Evolutionary conservation across 2,329 filamentous ascomycete species (phyloP), one percentile per base, ranked within the genome.

Genomic region (Penicillium sp.): DNA sequence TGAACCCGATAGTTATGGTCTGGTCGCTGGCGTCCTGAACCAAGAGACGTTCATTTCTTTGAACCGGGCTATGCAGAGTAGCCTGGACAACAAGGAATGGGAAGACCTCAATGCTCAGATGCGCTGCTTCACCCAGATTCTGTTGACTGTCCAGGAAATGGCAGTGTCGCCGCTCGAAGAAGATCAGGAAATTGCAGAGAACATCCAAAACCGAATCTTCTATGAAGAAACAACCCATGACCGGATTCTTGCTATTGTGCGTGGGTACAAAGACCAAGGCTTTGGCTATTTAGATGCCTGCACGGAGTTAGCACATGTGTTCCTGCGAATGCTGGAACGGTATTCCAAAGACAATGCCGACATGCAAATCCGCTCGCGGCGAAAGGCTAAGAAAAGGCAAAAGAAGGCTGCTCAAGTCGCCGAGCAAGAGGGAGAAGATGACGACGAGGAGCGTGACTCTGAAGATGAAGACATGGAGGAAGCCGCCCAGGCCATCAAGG

Each of bases 131-230:
- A 97, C 92, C 0, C 92, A 97, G 70, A 94, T 97, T 63, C 80
- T 96, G 21, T 82, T 96, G 27, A 96, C 92, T 0, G 89, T 97
- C 2, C 92, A 96, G 68, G 91, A 95, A 60, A 97, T 99, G 92
- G 81, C 87, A 1, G 86, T 89, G 46, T 94, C 91, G 1, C 82
- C 84, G 0, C 83, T 90, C 31, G 92, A 97, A 61, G 92, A 97
- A n/a, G 91, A 99, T 64, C 89, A 96, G 70, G 94, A 97, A 66
- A 97, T 99, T 71, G 93, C 94, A 0, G 93, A 99, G 71, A 99
- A 99, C 66, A 97, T 96, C 13, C 85, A 96, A 51, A 95, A 89
- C 67, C 90, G 93, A 60, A 91, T 99, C n/a, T 99, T 99, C 73
- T 99, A 99, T 76, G 94, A 99, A 74, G 92, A 97, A 70, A 85